phyloP scores from a whole-genome alignment of 2,329 filamentous ascomycete species.

The Microdochium trichocladiopsis region DNA sequence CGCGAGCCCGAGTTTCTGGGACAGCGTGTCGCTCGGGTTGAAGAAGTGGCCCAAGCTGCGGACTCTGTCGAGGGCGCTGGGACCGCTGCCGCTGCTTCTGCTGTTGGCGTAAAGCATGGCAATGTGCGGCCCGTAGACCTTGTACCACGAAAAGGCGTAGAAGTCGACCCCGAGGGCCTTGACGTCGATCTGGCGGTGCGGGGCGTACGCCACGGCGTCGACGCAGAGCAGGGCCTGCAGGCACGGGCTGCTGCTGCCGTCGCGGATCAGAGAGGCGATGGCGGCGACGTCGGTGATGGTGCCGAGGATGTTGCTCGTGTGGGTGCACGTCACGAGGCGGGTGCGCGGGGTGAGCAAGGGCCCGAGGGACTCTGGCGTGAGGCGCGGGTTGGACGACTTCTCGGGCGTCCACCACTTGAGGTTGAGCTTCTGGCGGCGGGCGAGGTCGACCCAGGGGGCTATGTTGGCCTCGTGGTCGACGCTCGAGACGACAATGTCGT shows the following conservation, averaged over 20 bases:
- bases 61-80: conserved; percentile 13
- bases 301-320: conserved; percentile 67
- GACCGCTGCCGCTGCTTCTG: conserved; percentile 14
- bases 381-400: conserved; percentile 45
- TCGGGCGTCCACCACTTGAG: conserved; percentile 64
- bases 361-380: conserved; percentile 49
- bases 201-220: conserved; percentile 71
- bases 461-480: conserved; percentile 77
- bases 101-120: conserved; percentile 61
- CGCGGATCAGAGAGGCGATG: conserved; percentile 46
- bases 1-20: conserved; percentile 62
- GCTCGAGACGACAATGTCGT: conserved; percentile 63
- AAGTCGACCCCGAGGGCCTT: conserved; percentile 63
- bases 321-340: conserved; percentile 64
- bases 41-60: conserved; percentile 54
- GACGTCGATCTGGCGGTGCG: conserved; percentile 65
- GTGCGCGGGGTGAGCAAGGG: conserved; percentile 56
- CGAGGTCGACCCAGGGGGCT: conserved; percentile 65
- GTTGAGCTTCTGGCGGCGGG: conserved; percentile 48
- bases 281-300: conserved; percentile 57
- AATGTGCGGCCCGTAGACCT: conserved; percentile 73
- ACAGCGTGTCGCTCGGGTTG: conserved; percentile 50
- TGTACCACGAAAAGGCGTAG: conserved; percentile 78
- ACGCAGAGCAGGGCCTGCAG: conserved; percentile 59
- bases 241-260: conserved; percentile 21